Evolutionary conservation across 192 early-diverging fungal species (phyloP).

Genomic region (Umbelopsis isabellina): DNA sequence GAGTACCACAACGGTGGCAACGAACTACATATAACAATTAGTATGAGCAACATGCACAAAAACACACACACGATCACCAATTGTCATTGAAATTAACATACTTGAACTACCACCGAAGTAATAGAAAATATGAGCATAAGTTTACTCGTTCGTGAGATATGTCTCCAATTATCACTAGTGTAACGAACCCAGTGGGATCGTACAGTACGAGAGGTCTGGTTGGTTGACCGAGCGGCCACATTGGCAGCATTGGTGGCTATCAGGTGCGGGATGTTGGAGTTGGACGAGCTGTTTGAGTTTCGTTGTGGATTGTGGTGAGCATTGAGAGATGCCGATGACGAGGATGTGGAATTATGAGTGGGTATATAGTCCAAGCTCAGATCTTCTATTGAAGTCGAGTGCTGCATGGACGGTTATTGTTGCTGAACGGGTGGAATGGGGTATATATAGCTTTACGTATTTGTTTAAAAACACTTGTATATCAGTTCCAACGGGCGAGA

Average conservation of each 20-base stretch:
- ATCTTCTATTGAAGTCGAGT: slow-evolving; percentile 16
- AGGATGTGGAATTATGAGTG: slow-evolving; percentile 11
- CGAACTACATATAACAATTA: neutral
- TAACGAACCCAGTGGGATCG: slow-evolving; percentile 15
- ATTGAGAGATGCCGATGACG: slow-evolving; percentile 12
- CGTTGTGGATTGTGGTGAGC: slow-evolving; percentile 6
- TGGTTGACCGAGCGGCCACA: slow-evolving; percentile 10
- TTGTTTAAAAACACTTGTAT: too few relatives aligned
- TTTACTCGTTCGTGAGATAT: slow-evolving; percentile 20
- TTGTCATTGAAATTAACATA: slow-evolving; percentile 1
- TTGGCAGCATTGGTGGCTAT: slow-evolving; percentile 18
- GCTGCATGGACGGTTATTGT: slow-evolving; percentile 6
- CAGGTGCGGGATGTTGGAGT: slow-evolving; percentile 10
- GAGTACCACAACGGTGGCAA: neutral
- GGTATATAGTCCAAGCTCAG: slow-evolving; percentile 18
- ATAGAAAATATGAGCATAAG: slow-evolving; percentile 17
- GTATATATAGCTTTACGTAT: too few relatives aligned
- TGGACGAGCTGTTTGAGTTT: slow-evolving; percentile 6
- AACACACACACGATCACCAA: too few relatives aligned
- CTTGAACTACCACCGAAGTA: slow-evolving; percentile 9
- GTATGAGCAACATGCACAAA: too few relatives aligned
- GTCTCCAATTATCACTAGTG: slow-evolving; percentile 18
- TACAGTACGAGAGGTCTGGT: slow-evolving; percentile 14
- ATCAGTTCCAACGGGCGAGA: too few relatives aligned
- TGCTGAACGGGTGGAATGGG: too few relatives aligned